Percentiles rank a stretch among this genome's conserved stretches.
Conservation (phyloP, 1,284 basidiomycete genomes). For the Sporisorium reilianum region DNA sequence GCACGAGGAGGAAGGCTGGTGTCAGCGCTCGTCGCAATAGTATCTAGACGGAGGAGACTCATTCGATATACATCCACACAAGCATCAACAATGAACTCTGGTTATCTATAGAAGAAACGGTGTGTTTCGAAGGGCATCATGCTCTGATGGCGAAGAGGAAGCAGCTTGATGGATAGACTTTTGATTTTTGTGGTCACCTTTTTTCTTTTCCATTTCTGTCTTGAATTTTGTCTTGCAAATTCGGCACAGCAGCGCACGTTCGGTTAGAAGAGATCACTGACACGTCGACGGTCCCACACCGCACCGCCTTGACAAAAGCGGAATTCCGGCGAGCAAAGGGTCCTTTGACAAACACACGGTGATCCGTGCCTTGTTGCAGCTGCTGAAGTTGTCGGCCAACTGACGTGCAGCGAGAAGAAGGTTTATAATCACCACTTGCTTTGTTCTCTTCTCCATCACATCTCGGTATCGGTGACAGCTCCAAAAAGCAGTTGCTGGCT, state of each 20-base stretch:
- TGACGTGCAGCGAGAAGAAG: too few species aligned
- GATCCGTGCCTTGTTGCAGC: neutral
- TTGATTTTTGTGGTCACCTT: conserved; percentile 3
- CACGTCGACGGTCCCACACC: neutral
- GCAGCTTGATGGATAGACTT: neutral
- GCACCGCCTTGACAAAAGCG: too few species aligned
- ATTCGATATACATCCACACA: neutral
- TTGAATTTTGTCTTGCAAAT: neutral
- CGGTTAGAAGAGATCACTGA: neutral
- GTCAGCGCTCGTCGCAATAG: conserved; percentile 54
- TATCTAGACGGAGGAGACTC: conserved; percentile 22
- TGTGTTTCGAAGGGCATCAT: neutral
- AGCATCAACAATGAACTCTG: neutral
- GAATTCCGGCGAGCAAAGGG: neutral
- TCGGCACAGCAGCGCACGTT: neutral
- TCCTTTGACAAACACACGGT: neutral
- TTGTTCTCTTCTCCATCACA: too few species aligned
- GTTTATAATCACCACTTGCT: neutral
- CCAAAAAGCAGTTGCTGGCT: too few species aligned
- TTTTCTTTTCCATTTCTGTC: neutral
- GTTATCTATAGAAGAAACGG: neutral
- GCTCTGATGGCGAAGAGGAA: neutral
- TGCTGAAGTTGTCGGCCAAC: neutral
- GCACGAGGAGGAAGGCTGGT: conserved; percentile 34
- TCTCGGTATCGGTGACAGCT: too few species aligned